Base-by-base conservation (phyloP, 176 grass and related monocot genomes). In the Carex cristatella region DNA sequence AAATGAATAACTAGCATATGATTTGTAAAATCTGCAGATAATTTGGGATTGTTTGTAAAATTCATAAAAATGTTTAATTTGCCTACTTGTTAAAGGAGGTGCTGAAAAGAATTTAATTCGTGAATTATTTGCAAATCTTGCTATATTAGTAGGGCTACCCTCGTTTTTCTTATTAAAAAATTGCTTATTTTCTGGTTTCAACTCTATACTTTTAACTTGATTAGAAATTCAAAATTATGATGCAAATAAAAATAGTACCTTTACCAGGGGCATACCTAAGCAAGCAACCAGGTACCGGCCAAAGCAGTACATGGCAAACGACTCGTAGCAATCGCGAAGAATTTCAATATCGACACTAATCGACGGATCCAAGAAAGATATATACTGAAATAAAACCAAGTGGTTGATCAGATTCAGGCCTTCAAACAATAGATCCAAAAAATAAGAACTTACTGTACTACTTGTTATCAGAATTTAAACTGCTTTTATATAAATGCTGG, bases 241-340 rank as follows among this genome's bases (percentile, higher is more conserved):
- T 46, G 42, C 83, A 85, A 58, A 77, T 13, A 59, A 74, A 85
- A 66, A 56, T 83, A 83, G 63, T 83, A 83, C 85, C 84, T 81
- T 79, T 69, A 90, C 46, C 1, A 91, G 72, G 68, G 53, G 70
- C 71, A 32, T 88, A 97, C 94, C 94, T 88, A 97, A 88, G 79
- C 92, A 97, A 81, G 95, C 95, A 87, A 97, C 92, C 67, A 97
- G 88, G 83, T 97, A 97, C 80, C 92, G 91, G 53, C 92, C 95
- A 81, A 97, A 97, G 69, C 95, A 97, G 79, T 97, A 94, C 95
- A 97, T 97, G 65, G 95, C 95, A 81, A 97, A 97, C 16, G 92
- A 91, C 84, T 97, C 95, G 27, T 97, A 94, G 42, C 95, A 94
- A 46, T 97, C 92, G 16, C 95, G 90, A 10, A 97, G 83, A 42